These are phyloP conservation scores for Boletus sp. DNA, from an alignment of 1,284 basidiomycete species.

Conservation along the genomic window DNA sequence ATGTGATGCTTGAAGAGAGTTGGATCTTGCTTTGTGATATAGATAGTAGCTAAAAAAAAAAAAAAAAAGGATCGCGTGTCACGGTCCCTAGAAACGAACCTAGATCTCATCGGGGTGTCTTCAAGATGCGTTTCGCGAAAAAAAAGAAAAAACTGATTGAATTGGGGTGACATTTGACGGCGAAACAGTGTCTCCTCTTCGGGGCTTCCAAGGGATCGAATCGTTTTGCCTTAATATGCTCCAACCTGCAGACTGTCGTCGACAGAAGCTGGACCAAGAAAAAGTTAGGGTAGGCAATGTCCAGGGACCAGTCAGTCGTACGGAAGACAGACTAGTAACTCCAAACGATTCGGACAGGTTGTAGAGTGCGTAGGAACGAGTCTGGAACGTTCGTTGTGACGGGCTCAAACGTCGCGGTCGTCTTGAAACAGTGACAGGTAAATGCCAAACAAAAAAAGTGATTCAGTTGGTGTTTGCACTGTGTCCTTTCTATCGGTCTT, in stretches of 20 bases:
- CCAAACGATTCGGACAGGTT: neutral
- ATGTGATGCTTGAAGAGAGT: neutral
- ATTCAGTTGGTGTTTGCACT: too few species aligned
- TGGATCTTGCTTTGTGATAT: constrained; percentile 9
- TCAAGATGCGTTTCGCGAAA: neutral
- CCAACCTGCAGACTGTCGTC: neutral
- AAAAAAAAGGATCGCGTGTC: constrained; percentile 12
- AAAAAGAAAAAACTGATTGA: too few species aligned
- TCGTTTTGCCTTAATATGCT: neutral
- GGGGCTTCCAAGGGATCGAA: neutral
- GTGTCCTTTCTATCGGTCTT: too few species aligned
- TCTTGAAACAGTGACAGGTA: too few species aligned
- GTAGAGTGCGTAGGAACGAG: constrained; percentile 1
- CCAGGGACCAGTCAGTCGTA: too few species aligned
- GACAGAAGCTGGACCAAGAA: neutral
- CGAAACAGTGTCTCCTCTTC: too few species aligned
- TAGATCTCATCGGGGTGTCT: constrained; percentile 17
- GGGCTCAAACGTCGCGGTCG: too few species aligned
- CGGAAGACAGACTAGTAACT: too few species aligned
- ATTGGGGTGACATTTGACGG: too few species aligned
- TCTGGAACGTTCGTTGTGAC: too few species aligned
- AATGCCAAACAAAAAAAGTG: too few species aligned
- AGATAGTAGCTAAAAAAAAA: too few species aligned
- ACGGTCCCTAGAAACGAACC: constrained; percentile 12
- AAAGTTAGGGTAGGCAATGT: neutral